Conservation (phyloP, 805 yeast genomes). For the Lachancea lanzarotensis region DNA sequence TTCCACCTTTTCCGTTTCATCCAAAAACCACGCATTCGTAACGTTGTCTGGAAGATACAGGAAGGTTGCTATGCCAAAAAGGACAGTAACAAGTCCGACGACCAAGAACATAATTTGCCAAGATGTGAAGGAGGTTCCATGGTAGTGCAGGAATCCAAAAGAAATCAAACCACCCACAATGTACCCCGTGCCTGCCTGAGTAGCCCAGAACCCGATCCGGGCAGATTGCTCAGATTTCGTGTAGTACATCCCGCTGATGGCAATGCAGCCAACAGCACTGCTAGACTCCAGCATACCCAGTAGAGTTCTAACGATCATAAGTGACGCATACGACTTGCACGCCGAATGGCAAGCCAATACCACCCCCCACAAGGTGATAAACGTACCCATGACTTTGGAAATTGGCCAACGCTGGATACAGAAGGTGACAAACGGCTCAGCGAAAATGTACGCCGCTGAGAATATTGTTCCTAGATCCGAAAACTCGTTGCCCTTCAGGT, state of each 20-base stretch:
- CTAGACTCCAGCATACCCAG: conserved; percentile 51
- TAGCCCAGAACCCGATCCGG: conserved; percentile 51
- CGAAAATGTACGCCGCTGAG: conserved; percentile 47
- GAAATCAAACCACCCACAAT: conserved; percentile 42
- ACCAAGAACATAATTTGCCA: conserved; percentile 58
- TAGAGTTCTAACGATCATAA: conserved; percentile 49
- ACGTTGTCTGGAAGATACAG: conserved; percentile 47
- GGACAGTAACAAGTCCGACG: conserved; percentile 47
- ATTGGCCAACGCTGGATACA: conserved; percentile 48
- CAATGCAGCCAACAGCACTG: conserved; percentile 49
- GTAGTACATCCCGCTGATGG: conserved; percentile 59
- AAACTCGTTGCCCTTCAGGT: conserved; percentile 43
- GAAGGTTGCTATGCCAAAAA: conserved; percentile 41
- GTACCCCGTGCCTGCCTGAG: conserved; percentile 49
- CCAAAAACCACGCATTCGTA: conserved; percentile 36
- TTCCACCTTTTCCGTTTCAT: conserved; percentile 37
- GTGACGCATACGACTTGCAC: conserved; percentile 44
- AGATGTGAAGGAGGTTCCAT: conserved; percentile 37
- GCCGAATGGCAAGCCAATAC: conserved; percentile 48
- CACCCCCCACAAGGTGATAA: conserved; percentile 49
- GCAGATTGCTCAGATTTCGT: conserved; percentile 45
- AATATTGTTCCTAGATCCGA: conserved; percentile 49
- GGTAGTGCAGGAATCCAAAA: conserved; percentile 49
- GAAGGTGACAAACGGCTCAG: conserved; percentile 45
- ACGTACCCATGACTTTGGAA: conserved; percentile 43